These are phyloP conservation scores for Pichia cabralensis DNA, from an alignment of 805 yeast genomes.

Conservation along the genomic window DNA sequence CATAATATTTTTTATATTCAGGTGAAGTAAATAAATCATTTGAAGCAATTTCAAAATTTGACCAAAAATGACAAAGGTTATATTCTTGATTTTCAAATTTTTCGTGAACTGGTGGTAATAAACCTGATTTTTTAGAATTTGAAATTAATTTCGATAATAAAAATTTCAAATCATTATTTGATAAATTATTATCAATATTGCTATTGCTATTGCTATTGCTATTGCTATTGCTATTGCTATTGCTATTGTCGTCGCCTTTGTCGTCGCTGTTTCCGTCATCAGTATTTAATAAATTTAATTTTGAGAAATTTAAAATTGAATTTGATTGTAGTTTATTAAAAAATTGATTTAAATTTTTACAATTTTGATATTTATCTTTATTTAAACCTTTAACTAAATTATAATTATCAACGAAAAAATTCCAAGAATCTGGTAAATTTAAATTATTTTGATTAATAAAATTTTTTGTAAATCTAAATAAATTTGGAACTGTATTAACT, in stretches of 20 bases:
- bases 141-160: slow-evolving; percentile 31
- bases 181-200: slow-evolving; percentile 17
- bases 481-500: slow-evolving; percentile 69
- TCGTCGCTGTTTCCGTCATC: too few relatives aligned
- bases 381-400: slow-evolving; percentile 27
- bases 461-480: slow-evolving; percentile 63
- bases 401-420: slow-evolving; percentile 41
- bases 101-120: slow-evolving; percentile 36
- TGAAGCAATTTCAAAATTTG: slow-evolving; percentile 86
- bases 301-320: slow-evolving; percentile 19
- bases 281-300: slow-evolving; percentile 1
- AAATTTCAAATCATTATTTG: too few relatives aligned
- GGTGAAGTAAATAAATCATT: slow-evolving; percentile 63
- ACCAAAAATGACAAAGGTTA: slow-evolving; percentile 84
- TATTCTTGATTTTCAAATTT: slow-evolving; percentile 57
- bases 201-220: slow-evolving; percentile 1
- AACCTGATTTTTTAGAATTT: slow-evolving; percentile 26
- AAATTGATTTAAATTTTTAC: slow-evolving; percentile 18
- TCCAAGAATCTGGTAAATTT: slow-evolving; percentile 58
- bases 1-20: slow-evolving; percentile 57
- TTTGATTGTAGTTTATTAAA: slow-evolving; percentile 18
- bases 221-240: too few relatives aligned
- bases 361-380: slow-evolving; percentile 21
- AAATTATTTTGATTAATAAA: slow-evolving; percentile 43
- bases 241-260: neutral